Evolutionary conservation across 106 monocot species (phyloP).

Genomic region (Platanthera guangdongensis): DNA sequence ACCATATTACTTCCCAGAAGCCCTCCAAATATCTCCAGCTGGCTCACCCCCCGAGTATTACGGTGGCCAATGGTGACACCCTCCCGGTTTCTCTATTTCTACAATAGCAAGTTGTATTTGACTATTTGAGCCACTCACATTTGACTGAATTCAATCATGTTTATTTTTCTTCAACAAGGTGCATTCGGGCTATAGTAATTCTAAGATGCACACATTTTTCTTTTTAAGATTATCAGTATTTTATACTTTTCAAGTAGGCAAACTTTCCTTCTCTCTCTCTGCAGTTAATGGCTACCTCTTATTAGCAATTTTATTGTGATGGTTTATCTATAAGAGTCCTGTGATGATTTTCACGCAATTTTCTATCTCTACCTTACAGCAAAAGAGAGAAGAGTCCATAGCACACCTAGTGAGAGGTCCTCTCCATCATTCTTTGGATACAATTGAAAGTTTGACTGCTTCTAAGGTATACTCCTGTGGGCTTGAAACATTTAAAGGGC

Average conservation of each 20-base stretch:
- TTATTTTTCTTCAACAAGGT: background rate
- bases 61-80: too few species aligned
- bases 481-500: background rate
- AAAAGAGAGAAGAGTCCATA: slow-evolving; percentile 39
- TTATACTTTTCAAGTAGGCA: background rate
- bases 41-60: too few species aligned
- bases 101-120: background rate
- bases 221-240: background rate
- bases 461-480: slow-evolving; percentile 30
- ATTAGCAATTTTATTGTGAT: background rate
- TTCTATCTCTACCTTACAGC: slow-evolving; percentile 26
- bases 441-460: slow-evolving; percentile 44
- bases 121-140: background rate
- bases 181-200: background rate
- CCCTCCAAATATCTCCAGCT: too few species aligned
- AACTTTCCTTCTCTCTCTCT: background rate
- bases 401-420: slow-evolving; percentile 58
- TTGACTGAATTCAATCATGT: background rate
- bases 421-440: slow-evolving; percentile 42
- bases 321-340: background rate
- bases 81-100: too few species aligned
- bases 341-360: background rate
- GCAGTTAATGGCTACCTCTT: background rate
- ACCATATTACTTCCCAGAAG: too few species aligned
- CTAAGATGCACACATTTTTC: background rate